Conservation (phyloP, 495 filamentous ascomycete genomes). For the Achaetomiella virescens region DNA sequence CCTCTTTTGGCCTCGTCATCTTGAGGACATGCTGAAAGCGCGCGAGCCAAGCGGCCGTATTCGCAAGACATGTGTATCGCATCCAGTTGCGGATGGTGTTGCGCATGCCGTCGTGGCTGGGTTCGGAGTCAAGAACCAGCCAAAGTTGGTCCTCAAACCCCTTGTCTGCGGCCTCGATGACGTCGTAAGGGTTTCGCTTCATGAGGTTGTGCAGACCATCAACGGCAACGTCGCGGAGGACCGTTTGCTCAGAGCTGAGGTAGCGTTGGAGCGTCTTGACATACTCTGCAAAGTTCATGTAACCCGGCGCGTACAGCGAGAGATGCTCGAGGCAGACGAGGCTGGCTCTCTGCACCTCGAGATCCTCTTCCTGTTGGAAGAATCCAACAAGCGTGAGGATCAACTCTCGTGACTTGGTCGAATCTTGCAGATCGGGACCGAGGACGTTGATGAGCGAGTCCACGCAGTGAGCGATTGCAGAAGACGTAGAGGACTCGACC, state of each 20-base stretch:
- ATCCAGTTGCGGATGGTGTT: slow-evolving; percentile 89
- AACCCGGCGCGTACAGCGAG: slow-evolving; percentile 81
- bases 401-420: slow-evolving; percentile 82
- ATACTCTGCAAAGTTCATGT: slow-evolving; percentile 76
- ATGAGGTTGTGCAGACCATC: slow-evolving; percentile 91
- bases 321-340: slow-evolving; percentile 84
- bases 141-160: slow-evolving; percentile 88
- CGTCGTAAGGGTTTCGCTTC: slow-evolving; percentile 79
- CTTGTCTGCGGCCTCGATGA: slow-evolving; percentile 63
- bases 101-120: slow-evolving; percentile 66
- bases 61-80: slow-evolving; percentile 70
- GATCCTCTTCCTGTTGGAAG: slow-evolving; percentile 72
- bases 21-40: slow-evolving; percentile 84
- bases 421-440: slow-evolving; percentile 90
- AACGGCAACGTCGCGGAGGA: slow-evolving; percentile 72
- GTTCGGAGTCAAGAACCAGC: slow-evolving; percentile 72
- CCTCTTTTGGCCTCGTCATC: slow-evolving; percentile 63
- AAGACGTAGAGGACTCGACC: slow-evolving; percentile 69
- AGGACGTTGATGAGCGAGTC: slow-evolving; percentile 94
- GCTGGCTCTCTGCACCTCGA: slow-evolving; percentile 67
- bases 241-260: slow-evolving; percentile 57
- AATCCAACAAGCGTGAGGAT: slow-evolving; percentile 81
- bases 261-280: slow-evolving; percentile 75
- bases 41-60: slow-evolving; percentile 76
- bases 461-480: slow-evolving; percentile 80